These are phyloP conservation scores for Echites panduratus DNA, from an alignment of 257 asterid species.

Conservation along the genomic window DNA sequence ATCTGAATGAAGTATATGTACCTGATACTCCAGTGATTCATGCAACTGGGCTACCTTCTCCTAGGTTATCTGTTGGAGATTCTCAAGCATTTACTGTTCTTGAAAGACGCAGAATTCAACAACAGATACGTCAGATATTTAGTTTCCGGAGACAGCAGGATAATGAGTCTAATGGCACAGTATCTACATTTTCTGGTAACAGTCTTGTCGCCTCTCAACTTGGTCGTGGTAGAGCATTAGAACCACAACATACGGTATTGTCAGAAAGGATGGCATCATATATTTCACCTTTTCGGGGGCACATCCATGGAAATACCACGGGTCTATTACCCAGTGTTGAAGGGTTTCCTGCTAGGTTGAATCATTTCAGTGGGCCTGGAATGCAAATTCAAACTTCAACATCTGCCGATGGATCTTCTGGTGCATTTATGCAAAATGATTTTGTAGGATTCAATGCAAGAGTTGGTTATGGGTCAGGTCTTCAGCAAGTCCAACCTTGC, in stretches of 20 bases:
- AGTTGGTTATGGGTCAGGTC: conserved; percentile 38
- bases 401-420: conserved; percentile 37
- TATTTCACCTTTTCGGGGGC: conserved; percentile 30
- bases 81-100: conserved; percentile 50
- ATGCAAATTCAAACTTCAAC: conserved; percentile 54
- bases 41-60: conserved; percentile 35
- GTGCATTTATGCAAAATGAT: conserved; percentile 34
- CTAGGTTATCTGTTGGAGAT: conserved; percentile 39
- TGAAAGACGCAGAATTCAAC: conserved; percentile 68
- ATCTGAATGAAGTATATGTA: conserved; percentile 67
- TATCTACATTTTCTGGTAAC: conserved; percentile 24
- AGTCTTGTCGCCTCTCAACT: conserved; percentile 40
- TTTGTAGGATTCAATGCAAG: conserved; percentile 34
- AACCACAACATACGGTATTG: conserved; percentile 28
- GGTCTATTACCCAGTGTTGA: conserved; percentile 27
- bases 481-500: conserved; percentile 60
- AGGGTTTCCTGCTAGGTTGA: conserved; percentile 28
- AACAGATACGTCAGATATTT: conserved; percentile 55
- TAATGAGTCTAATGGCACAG: conserved; percentile 21
- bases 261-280: conserved; percentile 26
- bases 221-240: conserved; percentile 32
- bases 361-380: conserved; percentile 37
- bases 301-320: conserved; percentile 28
- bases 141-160: conserved; percentile 45
- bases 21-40: conserved; percentile 69